Percentiles rank a stretch among this genome's conserved stretches.
phyloP scores from a whole-genome alignment of 495 filamentous ascomycete species.

The Sordaria brevicollis region DNA sequence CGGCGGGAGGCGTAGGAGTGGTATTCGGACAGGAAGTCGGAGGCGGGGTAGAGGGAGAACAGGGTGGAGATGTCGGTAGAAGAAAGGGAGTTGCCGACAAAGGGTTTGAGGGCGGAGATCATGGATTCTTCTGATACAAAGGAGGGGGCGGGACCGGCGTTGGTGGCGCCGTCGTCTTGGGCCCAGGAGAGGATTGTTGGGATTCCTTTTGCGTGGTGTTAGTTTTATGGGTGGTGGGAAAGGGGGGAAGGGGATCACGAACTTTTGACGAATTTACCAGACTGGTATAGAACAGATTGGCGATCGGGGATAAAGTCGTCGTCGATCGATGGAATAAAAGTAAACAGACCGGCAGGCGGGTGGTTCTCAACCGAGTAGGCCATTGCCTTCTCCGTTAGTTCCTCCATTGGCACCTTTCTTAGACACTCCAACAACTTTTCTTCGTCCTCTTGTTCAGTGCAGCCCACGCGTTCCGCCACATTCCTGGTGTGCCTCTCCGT shows the following conservation, averaged over 20 bases:
- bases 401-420: slow-evolving; percentile 17
- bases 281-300: slow-evolving; percentile 9
- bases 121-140: slow-evolving; percentile 12
- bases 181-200: slow-evolving; percentile 21
- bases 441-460: slow-evolving; percentile 6
- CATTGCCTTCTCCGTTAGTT: slow-evolving; percentile 18
- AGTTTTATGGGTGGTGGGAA: not conserved
- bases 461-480: slow-evolving; percentile 18
- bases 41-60: slow-evolving; percentile 13
- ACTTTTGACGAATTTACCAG: slow-evolving; percentile 19
- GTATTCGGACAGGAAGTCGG: slow-evolving; percentile 12
- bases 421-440: slow-evolving; percentile 23
- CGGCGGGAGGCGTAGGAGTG: slow-evolving; percentile 10
- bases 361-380: slow-evolving; percentile 14
- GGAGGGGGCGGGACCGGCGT: slow-evolving; percentile 7
- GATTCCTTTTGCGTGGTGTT: slow-evolving; percentile 9
- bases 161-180: slow-evolving; percentile 21
- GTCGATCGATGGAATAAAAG: slow-evolving; percentile 21
- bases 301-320: slow-evolving; percentile 20
- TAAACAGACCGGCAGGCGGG: slow-evolving; percentile 12
- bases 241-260: not conserved
- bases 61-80: slow-evolving; percentile 9
- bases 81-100: slow-evolving; percentile 1
- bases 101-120: slow-evolving; percentile 3
- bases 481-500: slow-evolving; percentile 24